These are phyloP conservation scores for Boletus huronensis DNA, from an alignment of 768 basidiomycete species.

Conservation along the genomic window DNA sequence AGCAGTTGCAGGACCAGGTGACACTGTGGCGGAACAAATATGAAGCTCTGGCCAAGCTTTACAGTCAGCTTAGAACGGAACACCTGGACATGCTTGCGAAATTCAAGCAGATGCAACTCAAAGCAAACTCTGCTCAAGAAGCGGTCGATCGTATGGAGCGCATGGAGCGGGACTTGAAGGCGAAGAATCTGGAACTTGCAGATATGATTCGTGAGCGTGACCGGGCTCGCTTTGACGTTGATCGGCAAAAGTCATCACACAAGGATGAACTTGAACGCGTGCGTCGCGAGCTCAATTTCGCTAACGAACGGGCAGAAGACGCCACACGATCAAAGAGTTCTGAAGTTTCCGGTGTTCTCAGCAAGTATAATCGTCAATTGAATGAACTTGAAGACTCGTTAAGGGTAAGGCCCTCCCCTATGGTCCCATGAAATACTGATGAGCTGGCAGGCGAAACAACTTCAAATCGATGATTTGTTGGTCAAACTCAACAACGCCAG, in stretches of 20 bases:
- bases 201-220: constrained; percentile 99
- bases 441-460: constrained; percentile 76
- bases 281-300: constrained; percentile 88
- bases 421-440: constrained; percentile 10
- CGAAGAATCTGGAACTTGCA: constrained; percentile 97
- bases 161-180: constrained; percentile 96
- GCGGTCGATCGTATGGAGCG: constrained; percentile 97
- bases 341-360: constrained; percentile 83
- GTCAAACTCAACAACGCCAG: constrained; percentile 71
- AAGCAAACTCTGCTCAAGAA: constrained; percentile 97
- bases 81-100: constrained; percentile 96
- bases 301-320: constrained; percentile 98
- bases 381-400: constrained; percentile 96
- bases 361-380: constrained; percentile 94
- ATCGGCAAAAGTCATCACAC: constrained; percentile 88
- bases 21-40: constrained; percentile 98
- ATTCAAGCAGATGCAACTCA: constrained; percentile 96
- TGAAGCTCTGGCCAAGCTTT: constrained; percentile 95
- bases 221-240: constrained; percentile 91
- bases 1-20: constrained; percentile 95
- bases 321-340: constrained; percentile 86
- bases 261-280: constrained; percentile 93
- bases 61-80: constrained; percentile 95
- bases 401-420: constrained; percentile 49
- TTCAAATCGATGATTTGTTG: constrained; percentile 92